Base-by-base conservation (phyloP, 2,329 filamentous ascomycete genomes). In the Hypomyces rosellus region DNA sequence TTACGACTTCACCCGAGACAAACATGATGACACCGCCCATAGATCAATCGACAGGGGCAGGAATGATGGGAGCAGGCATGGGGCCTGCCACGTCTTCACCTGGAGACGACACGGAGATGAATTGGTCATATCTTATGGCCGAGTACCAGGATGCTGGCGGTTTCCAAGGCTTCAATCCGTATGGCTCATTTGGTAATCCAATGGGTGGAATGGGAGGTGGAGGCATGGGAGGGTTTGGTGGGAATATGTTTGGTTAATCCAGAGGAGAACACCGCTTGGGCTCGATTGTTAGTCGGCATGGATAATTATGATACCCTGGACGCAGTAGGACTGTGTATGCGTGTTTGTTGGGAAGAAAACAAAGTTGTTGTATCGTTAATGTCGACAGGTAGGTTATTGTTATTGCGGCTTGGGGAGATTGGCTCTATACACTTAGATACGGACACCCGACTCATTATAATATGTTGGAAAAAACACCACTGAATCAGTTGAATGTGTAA, bases 61-160 rank as follows among this genome's bases (percentile, higher is more conserved):
- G 48, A 12, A 39, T 43, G 38, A 43, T 48, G 49, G 44, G 42
- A 53, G 39, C 46, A 48, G 37, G 50, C 56, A 57, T 22, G 49
- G 56, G 37, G 46, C 56, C 49, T 46, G 49, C 46, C 13, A 53
- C 52, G 25, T 41, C 43, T 9, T 40, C 49, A 16, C 58, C 62
- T 5, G 58, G 59, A 13, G 59, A 63, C 14, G 68, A 69, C 11
- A 54, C 57, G 12, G 66, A 72, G 30, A 73, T 77, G 73, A 74
- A 78, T 56, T 78, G 74, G 74, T 70, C 68, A 25, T 72, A 72
- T 36, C 62, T 77, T 46, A 66, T 77, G 58, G 70, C 74, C 36
- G 64, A 66, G 18, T 73, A 73, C 50, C 62, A 63, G n/a, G 65
- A 69, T 22, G 55, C 63, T 20, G 57, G 56, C 13, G 61, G 59